Percentiles rank a stretch among this genome's conserved stretches.
These are phyloP conservation scores for Mollisia scopiformis DNA, from an alignment of 2,329 filamentous ascomycete species.

Conservation along the genomic window DNA sequence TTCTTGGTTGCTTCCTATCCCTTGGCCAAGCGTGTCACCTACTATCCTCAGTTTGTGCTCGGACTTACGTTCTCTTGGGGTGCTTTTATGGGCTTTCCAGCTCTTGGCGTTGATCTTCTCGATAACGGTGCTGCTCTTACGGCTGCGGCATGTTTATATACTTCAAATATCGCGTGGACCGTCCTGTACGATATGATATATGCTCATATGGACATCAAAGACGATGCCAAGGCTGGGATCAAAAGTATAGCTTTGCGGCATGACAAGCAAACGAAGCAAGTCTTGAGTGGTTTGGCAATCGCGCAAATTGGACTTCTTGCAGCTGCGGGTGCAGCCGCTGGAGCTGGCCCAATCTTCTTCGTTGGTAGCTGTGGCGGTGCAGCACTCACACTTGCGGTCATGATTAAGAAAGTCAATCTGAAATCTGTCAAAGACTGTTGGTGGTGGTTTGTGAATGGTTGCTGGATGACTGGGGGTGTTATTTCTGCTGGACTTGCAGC, in stretches of 20 bases:
- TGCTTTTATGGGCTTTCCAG: conserved; percentile 84
- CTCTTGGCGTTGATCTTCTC: conserved; percentile 77
- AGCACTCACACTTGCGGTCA: conserved; percentile 60
- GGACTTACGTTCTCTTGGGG: conserved; percentile 90
- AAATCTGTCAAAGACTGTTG: conserved; percentile 70
- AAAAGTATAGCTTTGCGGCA: conserved; percentile 86
- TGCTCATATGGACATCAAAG: conserved; percentile 87
- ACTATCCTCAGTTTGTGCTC: conserved; percentile 84
- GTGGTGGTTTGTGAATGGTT: conserved; percentile 78
- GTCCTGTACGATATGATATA: conserved; percentile 93
- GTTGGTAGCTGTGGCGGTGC: conserved; percentile 69
- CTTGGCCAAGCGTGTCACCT: conserved; percentile 81
- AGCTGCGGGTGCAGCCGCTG: conserved; percentile 67
- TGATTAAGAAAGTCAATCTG: conserved; percentile 70
- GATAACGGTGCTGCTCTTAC: conserved; percentile 62
- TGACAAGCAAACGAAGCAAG: conserved; percentile 74
- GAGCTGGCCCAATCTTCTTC: conserved; percentile 72
- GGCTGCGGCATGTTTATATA: conserved; percentile 72
- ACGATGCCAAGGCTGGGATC: conserved; percentile 84
- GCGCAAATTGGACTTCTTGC: conserved; percentile 71
- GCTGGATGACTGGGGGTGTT: conserved; percentile 67
- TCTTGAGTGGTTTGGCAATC: conserved; percentile 70
- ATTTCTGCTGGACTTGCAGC: conserved; percentile 60
- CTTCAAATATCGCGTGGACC: conserved; percentile 83
- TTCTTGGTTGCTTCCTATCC: conserved; percentile 77